Evolutionary conservation across 164 flowering plant genomes (phyloP), one percentile per base, ranked within the genome.

Genomic region (Magnolia officinalis): DNA sequence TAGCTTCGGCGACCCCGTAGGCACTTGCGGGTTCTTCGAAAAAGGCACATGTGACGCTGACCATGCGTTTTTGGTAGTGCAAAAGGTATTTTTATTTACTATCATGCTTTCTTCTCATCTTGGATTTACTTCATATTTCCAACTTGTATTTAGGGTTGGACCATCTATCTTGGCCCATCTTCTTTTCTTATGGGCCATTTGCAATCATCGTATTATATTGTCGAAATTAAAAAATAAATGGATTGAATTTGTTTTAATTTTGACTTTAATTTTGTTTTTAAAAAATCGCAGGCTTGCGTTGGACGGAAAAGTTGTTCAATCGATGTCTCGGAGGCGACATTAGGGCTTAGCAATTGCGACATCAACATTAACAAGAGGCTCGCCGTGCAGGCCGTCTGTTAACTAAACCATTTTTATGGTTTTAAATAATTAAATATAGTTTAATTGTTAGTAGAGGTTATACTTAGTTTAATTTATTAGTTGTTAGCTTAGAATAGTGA

Each of bases 321-420:
- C 10, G 55, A 77, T 6, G 89, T 80, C 8, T 76, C 86, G 0
- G 87, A 88, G 14, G 50, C 63, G 0, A 75, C 64, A 4, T 81
- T 90, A 72, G 91, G 91, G 8, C 0, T 77, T 0, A 50, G 83
- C 2, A 31, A 63, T 0, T 81, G 88, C 65, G 63, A 19, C 0
- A 6, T 37, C 4, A 84, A 74, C 72, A 55, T 18, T 2, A 2
- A 26, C 2, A 87, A 80, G 79, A 85, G 77, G 24, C 82, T 90
- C 8, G 80, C 82, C 1, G 88, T 87, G 24, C 87, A 90, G 71
- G 90, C 88, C 9, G 67, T 74, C 58, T 90, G 92, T 71, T 84
- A 80, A 4, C 0, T 18, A 63, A 7, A 63, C 21, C 65, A 18
- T 63, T 63, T 8, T 11, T 6, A 63, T 63, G 19, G 20, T 18